Conservation (phyloP, 2,329 filamentous ascomycete species). For the Ophiostoma sp. region DNA sequence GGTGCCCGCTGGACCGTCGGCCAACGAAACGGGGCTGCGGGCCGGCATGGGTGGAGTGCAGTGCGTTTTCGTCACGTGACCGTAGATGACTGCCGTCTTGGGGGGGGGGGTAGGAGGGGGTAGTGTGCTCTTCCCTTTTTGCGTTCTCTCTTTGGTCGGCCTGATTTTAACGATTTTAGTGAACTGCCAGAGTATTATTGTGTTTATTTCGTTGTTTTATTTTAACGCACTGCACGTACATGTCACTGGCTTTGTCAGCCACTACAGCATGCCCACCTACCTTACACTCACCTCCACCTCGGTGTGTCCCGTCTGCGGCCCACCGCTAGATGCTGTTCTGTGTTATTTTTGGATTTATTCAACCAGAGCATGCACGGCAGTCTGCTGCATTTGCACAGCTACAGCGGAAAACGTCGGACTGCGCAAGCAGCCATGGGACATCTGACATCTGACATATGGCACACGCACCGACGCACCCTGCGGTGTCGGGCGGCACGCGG, state of each 20-base stretch:
- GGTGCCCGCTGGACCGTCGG: constrained; percentile 25
- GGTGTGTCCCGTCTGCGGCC: not conserved
- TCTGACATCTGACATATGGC: not conserved
- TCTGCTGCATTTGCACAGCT: no score
- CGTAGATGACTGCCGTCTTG: constrained; percentile 18
- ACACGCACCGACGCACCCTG: not conserved
- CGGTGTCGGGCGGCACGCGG: not conserved
- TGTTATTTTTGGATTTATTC: no score
- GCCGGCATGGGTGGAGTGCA: constrained; percentile 25
- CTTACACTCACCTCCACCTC: not conserved
- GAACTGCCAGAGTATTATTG: not conserved
- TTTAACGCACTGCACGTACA: not conserved
- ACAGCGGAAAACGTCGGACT: no score
- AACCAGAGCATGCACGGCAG: no score
- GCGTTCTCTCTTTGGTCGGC: not conserved
- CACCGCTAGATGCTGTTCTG: no score
- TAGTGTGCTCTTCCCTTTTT: not conserved
- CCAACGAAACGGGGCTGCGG: constrained; percentile 22
- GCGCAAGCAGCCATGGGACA: no score
- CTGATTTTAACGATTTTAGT: not conserved
- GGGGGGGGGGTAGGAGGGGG: not conserved
- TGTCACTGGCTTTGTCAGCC: not conserved
- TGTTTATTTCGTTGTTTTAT: not conserved
- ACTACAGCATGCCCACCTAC: not conserved
- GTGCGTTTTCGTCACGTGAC: constrained; percentile 23